Base-by-base conservation (phyloP, 257 asterid species). In the Rubia yunnanensis region DNA sequence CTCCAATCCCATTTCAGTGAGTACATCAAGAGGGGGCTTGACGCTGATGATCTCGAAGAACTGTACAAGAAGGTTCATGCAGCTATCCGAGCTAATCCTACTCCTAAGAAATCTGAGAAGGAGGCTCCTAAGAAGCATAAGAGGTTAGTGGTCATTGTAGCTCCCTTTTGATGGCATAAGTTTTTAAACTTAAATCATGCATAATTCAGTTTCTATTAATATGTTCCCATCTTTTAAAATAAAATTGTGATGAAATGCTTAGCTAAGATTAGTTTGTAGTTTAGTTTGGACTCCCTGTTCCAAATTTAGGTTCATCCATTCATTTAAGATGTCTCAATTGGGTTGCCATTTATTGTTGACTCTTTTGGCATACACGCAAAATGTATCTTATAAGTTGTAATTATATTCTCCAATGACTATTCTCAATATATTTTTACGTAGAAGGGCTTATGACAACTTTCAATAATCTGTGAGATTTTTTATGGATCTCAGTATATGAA, bases 11-110 rank as follows among this genome's bases (percentile, higher is more conserved):
- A 86, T 70, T 88, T 88, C 24, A 81, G 86, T 13, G 75, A 60
- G 66, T 86, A 82, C 74, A 68, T 84, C 41, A 82, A 84, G 66
- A 82, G 52, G 70, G 90, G 88, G 14, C 36, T 88, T 32, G 86
- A 84, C 54, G 79, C 95, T 2, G 95, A 87, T 68, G 64, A 63
- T 69, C 73, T 89, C 1, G 97, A 84, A 77, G 97, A 70, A 54
- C 0, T 87, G 79, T 89, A 85, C 89, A 84, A 87, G 75, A 84
- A 90, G 72, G 95, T 79, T 52, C 95, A 90, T 80, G 85, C 89
- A 0, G 83, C 86, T 24, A 84, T 84, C 23, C 86, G 86, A 35
- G 82, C 89, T 22, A 81, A 79, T 65, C 89, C 89, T 11, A 44
- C 53, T 7, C 30, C 23, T 9, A 79, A 84, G 85, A 81, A 75